Conservation (phyloP, 2,329 filamentous ascomycete genomes). For the Aspergillus brasiliensis region DNA sequence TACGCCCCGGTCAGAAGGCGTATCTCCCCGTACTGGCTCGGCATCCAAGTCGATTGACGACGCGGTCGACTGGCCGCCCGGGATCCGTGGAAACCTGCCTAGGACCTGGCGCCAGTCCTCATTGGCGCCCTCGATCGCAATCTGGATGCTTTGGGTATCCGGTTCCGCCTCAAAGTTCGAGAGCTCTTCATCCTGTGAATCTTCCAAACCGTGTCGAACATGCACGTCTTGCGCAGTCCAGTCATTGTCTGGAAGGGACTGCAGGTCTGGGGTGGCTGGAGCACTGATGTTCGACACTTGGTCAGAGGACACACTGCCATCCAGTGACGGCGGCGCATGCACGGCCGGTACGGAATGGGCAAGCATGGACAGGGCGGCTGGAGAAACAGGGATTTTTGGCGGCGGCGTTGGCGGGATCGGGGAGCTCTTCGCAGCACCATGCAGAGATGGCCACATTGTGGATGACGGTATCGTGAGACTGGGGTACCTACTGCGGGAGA, state of each 20-base stretch:
- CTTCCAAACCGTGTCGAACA: constrained; percentile 37
- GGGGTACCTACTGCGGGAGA: constrained; percentile 55
- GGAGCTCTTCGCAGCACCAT: constrained; percentile 54
- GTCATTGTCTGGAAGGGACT: constrained; percentile 56
- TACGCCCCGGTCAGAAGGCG: constrained; percentile 56
- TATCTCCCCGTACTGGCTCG: constrained; percentile 26
- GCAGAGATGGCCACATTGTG: constrained; percentile 59
- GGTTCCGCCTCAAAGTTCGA: constrained; percentile 26
- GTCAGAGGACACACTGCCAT: constrained; percentile 85
- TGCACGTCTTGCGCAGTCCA: constrained; percentile 57
- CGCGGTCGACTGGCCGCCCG: constrained; percentile 24
- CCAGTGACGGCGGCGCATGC: constrained; percentile 82
- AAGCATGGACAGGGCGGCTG: constrained; percentile 72
- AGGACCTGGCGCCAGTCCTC: constrained; percentile 63
- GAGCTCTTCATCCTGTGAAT: constrained; percentile 28
- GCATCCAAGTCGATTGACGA: constrained; percentile 20
- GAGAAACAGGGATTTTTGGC: constrained; percentile 70
- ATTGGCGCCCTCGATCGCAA: constrained; percentile 41
- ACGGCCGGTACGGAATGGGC: constrained; percentile 69
- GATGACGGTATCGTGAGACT: constrained; percentile 62
- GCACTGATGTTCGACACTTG: constrained; percentile 82
- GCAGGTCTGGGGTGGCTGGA: constrained; percentile 78
- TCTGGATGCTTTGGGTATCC: constrained; percentile 35
- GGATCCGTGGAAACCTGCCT: constrained; percentile 44
- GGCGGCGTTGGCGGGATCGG: constrained; percentile 52